Base-by-base conservation (phyloP, 495 filamentous ascomycete species). In the Extremus antarcticus region DNA sequence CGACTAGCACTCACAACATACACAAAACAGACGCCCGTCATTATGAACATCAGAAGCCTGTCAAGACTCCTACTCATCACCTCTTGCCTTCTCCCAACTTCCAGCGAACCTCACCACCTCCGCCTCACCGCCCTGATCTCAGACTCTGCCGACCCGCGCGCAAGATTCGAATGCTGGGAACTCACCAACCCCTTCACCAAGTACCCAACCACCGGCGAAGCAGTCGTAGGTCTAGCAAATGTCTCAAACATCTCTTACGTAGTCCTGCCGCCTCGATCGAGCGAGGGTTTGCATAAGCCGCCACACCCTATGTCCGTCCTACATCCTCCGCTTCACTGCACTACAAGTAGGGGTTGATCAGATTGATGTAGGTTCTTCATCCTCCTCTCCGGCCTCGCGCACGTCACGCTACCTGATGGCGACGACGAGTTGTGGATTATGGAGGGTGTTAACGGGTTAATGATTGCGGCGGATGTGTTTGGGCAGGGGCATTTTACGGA, bases 391-490 rank as follows among this genome's bases (percentile, higher is more conserved):
- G 46, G 46, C 3, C 46, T 48, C 19, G 46, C 46, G 19, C 46
- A 48, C 23, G 46, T 48, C 13, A 48, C 46, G 11, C 46, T 48
- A 9, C 46, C 46, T 25, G 21, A 23, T 3, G 24, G 24, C 7
- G 46, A 23, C 10, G 46, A 48, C 23, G 46, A 48, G 24, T 21
- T 48, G 9, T 48, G 46, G 46, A 48, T 48, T 17, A 48, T 48
- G 46, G 46, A 48, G 24, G 46, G 46, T 8, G 46, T 48, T 21
- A 48, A 48, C 23, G 46, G 46, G 11, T 20, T 48, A 4, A 48
- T 48, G 46, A 48, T 48, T 25, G 46, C 46, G 21, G 46, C 46
- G 21, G 46, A 48, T 25, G 24, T 25, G 10, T 23, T 9, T 13
- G 46, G 46, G 19, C 20, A 3, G 19, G 46, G 46, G 46, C 46